Evolutionary conservation across 805 yeast species (phyloP).

Genomic region (Hanseniaspora occidentalis): DNA sequence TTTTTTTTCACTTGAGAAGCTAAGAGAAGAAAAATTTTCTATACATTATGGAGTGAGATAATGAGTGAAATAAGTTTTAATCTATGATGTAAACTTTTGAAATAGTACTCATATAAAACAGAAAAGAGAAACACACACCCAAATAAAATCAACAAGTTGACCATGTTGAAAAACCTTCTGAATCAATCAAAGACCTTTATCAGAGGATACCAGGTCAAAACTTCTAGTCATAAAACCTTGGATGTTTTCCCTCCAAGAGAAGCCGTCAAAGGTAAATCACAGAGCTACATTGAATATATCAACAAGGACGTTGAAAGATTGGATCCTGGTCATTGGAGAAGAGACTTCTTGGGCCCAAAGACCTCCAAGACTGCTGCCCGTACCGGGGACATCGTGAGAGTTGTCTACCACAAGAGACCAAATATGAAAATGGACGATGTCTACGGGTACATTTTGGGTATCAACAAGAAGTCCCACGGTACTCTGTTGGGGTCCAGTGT

Average conservation of each 20-base stretch:
- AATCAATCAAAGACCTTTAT: background rate
- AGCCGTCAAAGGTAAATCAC: slow-evolving; percentile 1
- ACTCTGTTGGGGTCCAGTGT: slow-evolving; percentile 45
- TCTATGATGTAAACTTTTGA: too few relatives aligned
- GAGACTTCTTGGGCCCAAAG: slow-evolving; percentile 35
- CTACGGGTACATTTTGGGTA: slow-evolving; percentile 67
- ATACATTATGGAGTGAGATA: too few relatives aligned
- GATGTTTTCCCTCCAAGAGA: slow-evolving; percentile 22
- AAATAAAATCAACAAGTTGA: too few relatives aligned
- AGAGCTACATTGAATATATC: slow-evolving; percentile 9
- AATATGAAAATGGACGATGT: slow-evolving; percentile 48
- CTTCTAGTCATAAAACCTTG: slow-evolving; percentile 13
- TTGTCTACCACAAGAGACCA: slow-evolving; percentile 43
- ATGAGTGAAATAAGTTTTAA: too few relatives aligned
- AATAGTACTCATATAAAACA: too few relatives aligned
- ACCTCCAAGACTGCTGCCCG: slow-evolving; percentile 39
- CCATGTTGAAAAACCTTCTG: background rate
- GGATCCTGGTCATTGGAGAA: slow-evolving; percentile 64
- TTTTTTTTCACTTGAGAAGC: too few relatives aligned
- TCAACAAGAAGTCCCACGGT: slow-evolving; percentile 50
- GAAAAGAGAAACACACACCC: too few relatives aligned
- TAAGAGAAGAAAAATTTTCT: too few relatives aligned
- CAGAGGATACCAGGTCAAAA: slow-evolving; percentile 12
- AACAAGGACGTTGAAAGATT: slow-evolving; percentile 37
- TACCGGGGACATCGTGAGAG: slow-evolving; percentile 74